Conservation (phyloP, 495 filamentous ascomycete species). For the Penicillium atrosanguineum region DNA sequence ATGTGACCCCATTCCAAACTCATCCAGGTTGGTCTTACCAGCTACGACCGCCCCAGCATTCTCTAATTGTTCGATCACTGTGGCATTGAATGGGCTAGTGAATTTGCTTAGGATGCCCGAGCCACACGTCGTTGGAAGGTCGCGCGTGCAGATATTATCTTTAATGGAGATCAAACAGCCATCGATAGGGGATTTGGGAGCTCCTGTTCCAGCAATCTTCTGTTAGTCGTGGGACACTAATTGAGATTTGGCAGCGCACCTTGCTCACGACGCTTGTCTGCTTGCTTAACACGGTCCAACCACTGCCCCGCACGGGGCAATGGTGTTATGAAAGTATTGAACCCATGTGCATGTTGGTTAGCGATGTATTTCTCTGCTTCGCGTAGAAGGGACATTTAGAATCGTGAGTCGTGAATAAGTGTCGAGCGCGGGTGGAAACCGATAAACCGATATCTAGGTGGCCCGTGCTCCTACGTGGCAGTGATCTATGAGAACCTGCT, state of each 20-base stretch:
- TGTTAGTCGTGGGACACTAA: constrained; percentile 3
- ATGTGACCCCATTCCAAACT: constrained; percentile 98
- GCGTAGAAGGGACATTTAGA: constrained; percentile 47
- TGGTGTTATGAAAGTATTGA: constrained; percentile 49
- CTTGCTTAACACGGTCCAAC: constrained; percentile 36
- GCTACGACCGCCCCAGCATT: constrained; percentile 62
- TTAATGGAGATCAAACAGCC: constrained; percentile 74
- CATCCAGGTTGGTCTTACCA: constrained; percentile 91
- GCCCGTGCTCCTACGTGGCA: constrained; percentile 7
- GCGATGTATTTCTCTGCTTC: constrained; percentile 50
- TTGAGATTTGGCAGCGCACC: constrained; percentile 23
- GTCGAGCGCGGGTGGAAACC: constrained; percentile 6
- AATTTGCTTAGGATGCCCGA: constrained; percentile 72
- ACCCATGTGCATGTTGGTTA: constrained; percentile 40
- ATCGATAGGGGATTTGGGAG: constrained; percentile 34
- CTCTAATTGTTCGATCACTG: constrained; percentile 68
- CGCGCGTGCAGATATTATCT: constrained; percentile 80
- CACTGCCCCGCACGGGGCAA: constrained; percentile 32
- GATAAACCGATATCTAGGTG: constrained; percentile 5
- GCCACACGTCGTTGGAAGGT: constrained; percentile 74
- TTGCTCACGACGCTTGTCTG: constrained; percentile 37
- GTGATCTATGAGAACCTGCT: not conserved
- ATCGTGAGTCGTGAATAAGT: not conserved
- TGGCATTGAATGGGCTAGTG: constrained; percentile 77
- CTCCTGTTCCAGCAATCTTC: constrained; percentile 19